Evolutionary conservation across 257 asterid species (phyloP).

Genomic region (Solanum chiquidenum): DNA sequence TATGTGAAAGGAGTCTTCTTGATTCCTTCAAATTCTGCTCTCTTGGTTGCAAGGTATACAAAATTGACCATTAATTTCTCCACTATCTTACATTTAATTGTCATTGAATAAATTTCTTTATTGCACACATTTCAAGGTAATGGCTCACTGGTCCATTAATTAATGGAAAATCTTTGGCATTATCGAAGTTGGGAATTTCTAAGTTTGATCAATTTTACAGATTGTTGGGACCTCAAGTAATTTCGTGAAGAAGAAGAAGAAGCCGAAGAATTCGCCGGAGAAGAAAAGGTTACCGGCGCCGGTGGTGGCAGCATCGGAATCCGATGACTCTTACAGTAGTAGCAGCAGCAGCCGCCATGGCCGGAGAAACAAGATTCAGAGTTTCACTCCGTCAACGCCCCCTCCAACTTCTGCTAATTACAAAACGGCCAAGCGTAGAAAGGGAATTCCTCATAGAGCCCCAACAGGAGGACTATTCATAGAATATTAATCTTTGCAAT

Average conservation of each 20-base stretch:
- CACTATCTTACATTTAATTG: background rate
- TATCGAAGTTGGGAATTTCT: background rate
- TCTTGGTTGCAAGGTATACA: conserved; percentile 6
- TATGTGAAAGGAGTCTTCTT: conserved; percentile 2
- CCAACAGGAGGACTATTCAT: conserved; percentile 11
- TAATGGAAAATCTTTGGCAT: background rate
- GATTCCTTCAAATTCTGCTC: conserved; percentile 11
- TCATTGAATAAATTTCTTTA: background rate
- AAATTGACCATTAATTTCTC: background rate
- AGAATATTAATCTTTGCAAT: conserved; percentile 1
- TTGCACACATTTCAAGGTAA: background rate
- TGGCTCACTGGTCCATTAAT: background rate
- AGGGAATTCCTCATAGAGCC: conserved; percentile 28
- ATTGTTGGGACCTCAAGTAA: conserved; percentile 4
- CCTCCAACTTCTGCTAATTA: conserved; percentile 18
- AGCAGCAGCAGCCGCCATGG: conserved; percentile 10
- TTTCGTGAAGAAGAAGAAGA: background rate
- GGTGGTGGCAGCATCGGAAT: background rate
- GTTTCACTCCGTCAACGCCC: conserved; percentile 26
- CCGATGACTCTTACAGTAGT: background rate
- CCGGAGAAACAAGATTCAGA: conserved; percentile 1
- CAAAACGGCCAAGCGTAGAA: conserved; percentile 19
- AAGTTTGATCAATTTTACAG: background rate
- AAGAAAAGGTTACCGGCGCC: background rate
- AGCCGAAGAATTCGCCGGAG: background rate